phyloP scores from a whole-genome alignment of 2,329 filamentous ascomycete genomes.

The Dactylellina cionopaga region DNA sequence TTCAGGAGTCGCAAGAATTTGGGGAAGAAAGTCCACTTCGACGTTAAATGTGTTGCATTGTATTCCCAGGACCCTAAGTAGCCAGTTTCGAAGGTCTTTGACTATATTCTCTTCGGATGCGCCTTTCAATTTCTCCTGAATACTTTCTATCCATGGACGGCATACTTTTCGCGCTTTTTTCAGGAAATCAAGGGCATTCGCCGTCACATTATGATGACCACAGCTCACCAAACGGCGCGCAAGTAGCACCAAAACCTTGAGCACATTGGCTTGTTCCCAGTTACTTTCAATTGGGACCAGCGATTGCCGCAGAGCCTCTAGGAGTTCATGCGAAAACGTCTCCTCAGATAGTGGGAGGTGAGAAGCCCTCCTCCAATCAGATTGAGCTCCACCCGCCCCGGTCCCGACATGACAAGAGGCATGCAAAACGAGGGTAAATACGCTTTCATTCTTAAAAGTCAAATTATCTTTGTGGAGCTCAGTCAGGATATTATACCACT shows the following conservation, averaged over 20 bases:
- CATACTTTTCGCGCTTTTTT: conserved; percentile 25
- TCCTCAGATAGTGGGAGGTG: neutral
- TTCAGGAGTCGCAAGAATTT: neutral
- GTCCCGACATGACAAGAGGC: conserved; percentile 64
- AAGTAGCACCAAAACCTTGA: conserved; percentile 47
- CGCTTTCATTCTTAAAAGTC: conserved; percentile 66
- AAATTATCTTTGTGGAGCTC: conserved; percentile 65
- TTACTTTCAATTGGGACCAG: conserved; percentile 63
- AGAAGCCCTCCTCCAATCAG: neutral
- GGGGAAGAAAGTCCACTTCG: neutral
- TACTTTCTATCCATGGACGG: neutral
- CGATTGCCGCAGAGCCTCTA: conserved; percentile 45
- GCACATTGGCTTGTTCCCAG: conserved; percentile 62
- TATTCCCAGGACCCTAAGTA: neutral
- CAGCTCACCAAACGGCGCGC: conserved; percentile 24
- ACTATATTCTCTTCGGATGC: neutral
- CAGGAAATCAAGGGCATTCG: conserved; percentile 27
- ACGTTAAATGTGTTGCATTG: conserved; percentile 1
- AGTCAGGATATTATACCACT: conserved; percentile 68
- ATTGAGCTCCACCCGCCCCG: too few relatives aligned
- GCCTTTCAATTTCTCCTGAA: neutral
- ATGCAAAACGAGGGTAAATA: conserved; percentile 65
- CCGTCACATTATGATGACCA: conserved; percentile 21
- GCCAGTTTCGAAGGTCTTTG: neutral
- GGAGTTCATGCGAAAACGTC: neutral